Conservation (phyloP, 208 protist species). For the Leptomonas seymouri region DNA sequence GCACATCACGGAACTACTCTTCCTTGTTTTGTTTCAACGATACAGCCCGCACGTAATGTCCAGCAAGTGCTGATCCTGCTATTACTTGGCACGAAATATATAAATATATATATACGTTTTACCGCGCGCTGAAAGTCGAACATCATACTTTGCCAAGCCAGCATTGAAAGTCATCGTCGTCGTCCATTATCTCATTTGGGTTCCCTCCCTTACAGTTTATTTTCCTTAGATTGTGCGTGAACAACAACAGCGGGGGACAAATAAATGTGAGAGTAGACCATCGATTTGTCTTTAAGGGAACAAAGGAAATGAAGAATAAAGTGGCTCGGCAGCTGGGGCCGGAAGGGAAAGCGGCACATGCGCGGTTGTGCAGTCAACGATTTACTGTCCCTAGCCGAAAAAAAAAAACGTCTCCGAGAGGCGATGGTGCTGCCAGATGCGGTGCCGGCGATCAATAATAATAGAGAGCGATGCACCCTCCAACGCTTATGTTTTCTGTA, state of each 20-base stretch:
- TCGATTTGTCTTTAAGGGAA: conserved; percentile 1
- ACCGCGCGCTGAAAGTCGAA: no score
- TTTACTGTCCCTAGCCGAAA: not conserved
- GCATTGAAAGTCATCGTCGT: not conserved
- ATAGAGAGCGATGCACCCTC: not conserved
- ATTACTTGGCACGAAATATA: no score
- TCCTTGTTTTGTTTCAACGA: no score
- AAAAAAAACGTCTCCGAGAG: no score
- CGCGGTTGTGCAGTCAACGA: not conserved
- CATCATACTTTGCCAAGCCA: no score
- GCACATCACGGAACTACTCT: no score
- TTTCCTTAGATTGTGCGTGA: conserved; percentile 10
- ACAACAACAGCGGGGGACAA: not conserved
- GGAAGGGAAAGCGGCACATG: conserved; percentile 2
- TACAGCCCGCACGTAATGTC: no score
- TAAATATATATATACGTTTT: no score
- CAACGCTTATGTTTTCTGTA: not conserved
- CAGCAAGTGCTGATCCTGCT: no score
- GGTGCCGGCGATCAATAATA: conserved; percentile 1
- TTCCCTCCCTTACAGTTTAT: not conserved
- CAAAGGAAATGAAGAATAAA: not conserved
- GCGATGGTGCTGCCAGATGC: not conserved
- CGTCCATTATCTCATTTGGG: not conserved
- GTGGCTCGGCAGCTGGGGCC: not conserved
- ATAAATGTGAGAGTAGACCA: not conserved